Percentiles rank a stretch among this genome's conserved stretches.
Conservation (phyloP, 163 green algal genomes). For the Scenedesmus sp. region DNA sequence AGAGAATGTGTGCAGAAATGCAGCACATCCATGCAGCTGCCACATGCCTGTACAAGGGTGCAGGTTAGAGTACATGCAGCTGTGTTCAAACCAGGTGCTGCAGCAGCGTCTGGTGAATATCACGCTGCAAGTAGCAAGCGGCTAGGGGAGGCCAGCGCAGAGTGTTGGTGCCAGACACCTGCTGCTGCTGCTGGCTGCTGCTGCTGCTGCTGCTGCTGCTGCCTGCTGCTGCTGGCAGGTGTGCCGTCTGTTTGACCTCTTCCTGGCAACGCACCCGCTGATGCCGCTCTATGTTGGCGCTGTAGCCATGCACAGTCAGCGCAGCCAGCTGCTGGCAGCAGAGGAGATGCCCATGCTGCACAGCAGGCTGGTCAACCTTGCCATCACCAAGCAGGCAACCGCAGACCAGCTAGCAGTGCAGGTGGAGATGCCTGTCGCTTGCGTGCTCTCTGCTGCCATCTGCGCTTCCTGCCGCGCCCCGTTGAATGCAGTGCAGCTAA, state of each 20-base stretch:
- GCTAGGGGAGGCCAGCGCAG: no score
- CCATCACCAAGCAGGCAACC: slow-evolving; percentile 7
- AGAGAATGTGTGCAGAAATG: neutral
- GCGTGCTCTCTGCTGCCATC: neutral
- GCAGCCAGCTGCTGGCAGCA: slow-evolving; percentile 72
- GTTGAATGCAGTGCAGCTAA: no score
- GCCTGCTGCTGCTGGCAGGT: slow-evolving; percentile 51
- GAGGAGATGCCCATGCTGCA: slow-evolving; percentile 81
- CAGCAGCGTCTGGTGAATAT: no score
- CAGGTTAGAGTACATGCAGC: no score
- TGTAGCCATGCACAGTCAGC: slow-evolving; percentile 73
- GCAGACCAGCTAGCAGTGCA: slow-evolving; percentile 48
- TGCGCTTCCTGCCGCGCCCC: neutral
- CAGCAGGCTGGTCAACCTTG: slow-evolving; percentile 77
- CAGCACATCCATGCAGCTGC: neutral
- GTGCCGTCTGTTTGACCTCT: slow-evolving; percentile 93
- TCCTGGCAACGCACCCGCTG: slow-evolving; percentile 91
- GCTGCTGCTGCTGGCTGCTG: neutral
- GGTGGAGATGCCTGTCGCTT: slow-evolving; percentile 13
- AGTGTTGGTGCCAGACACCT: neutral
- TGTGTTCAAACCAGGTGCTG: neutral
- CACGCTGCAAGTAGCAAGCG: no score
- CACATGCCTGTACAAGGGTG: neutral
- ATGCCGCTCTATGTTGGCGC: slow-evolving; percentile 94
- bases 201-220: slow-evolving; percentile 38